These are phyloP conservation scores for Trametes meyenii DNA, from an alignment of 768 basidiomycete genomes.

Conservation along the genomic window DNA sequence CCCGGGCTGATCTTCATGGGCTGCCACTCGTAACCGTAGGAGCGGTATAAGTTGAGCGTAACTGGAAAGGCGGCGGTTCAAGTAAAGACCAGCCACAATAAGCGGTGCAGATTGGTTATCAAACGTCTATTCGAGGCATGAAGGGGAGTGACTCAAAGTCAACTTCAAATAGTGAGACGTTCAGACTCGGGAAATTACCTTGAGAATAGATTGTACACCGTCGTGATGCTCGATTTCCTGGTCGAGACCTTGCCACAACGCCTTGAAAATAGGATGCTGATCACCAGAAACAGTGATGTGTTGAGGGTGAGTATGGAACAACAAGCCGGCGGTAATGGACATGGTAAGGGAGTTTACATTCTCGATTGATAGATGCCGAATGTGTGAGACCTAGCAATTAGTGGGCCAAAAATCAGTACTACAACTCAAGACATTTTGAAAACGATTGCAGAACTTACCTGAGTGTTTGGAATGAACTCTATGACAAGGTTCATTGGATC, in stretches of 20 bases:
- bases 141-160: background rate
- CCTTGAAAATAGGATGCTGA: background rate
- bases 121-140: background rate
- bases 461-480: background rate
- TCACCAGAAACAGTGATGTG: background rate
- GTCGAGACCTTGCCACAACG: background rate
- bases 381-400: background rate
- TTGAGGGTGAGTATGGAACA: background rate
- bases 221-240: background rate
- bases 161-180: background rate
- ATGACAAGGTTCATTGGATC: slow-evolving; percentile 3
- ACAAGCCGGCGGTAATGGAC: background rate
- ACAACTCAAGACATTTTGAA: background rate
- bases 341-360: background rate
- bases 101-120: background rate
- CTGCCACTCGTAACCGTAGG: background rate
- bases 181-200: background rate
- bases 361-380: background rate
- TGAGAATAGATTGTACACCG: background rate
- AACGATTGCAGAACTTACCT: background rate
- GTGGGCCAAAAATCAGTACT: background rate
- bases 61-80: background rate
- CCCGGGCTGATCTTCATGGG: background rate
- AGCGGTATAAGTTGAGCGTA: background rate
- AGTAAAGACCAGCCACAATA: background rate